Base-by-base conservation (phyloP, 257 asterid species). In the Gynochthodes officinalis region DNA sequence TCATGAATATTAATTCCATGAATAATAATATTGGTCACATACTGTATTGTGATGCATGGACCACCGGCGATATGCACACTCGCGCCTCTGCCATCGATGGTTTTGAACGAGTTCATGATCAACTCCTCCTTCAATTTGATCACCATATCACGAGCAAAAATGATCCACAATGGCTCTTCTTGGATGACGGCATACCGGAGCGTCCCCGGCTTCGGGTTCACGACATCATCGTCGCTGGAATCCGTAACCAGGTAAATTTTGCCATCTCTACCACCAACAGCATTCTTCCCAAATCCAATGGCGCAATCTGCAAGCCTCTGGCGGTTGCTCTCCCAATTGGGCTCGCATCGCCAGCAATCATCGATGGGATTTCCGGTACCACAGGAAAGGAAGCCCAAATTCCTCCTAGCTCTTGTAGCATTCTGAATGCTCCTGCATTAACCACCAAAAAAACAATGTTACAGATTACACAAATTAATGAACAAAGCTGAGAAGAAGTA, bases 31-130 rank as follows among this genome's bases (percentile, higher is more conserved):
- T 91, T 89, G 21, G 96, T 87, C 46, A 89, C 96, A 35, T 78
- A 86, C 30, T 91, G 97, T 33, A 91, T 71, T 9, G 97, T 91
- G 30, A 91, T 91, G 78, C 97, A 91, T 0, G 97, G 97, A 14
- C 97, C 97, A 23, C 88, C 87, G 1, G 96, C 85, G 46, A 89
- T 89, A 73, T 91, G 97, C 33, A 91, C 97, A 37, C 90, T 87
- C 0, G 92, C 92, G 0, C 97, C 97, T 44, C 97, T 79, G 0
- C 97, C 97, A 42, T 91, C 97, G 9, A 91, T 79, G 0, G 97
- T 91, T 86, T 91, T 91, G 64, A 87, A 89, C 0, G 97, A 91
- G 83, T 91, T 91, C 96, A 91, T 89, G 19, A 91, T 91, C 76
- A 91, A 63, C 32, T 91, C 97, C 43, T 89, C 96, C 50, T 91